Evolutionary conservation across 805 yeast genomes (phyloP).

Genomic region (Zygotorulaspora sp.): DNA sequence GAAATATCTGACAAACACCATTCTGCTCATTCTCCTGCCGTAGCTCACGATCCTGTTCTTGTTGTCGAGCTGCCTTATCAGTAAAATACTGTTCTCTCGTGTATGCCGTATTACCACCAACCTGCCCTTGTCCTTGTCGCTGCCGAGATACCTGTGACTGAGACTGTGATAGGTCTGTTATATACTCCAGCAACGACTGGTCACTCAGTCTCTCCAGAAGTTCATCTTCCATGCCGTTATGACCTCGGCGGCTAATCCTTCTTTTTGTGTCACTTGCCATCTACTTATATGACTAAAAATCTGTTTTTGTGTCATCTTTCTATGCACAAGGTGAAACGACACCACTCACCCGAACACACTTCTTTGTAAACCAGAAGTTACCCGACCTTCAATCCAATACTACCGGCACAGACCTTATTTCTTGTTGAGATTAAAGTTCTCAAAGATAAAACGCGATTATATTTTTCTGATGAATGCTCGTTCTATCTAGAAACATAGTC

Average conservation of each 20-base stretch:
- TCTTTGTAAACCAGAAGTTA: too few species aligned
- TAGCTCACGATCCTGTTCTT: constrained; percentile 22
- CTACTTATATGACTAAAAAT: too few species aligned
- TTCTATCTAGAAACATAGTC: too few species aligned
- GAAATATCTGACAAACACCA: constrained; percentile 43
- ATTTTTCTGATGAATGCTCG: too few species aligned
- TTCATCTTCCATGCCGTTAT: not conserved
- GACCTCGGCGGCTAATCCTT: constrained; percentile 5
- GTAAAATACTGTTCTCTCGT: constrained; percentile 24
- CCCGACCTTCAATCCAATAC: too few species aligned
- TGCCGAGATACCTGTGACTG: not conserved
- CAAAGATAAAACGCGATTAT: too few species aligned
- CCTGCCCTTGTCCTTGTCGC: not conserved
- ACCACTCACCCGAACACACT: too few species aligned
- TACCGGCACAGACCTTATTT: too few species aligned
- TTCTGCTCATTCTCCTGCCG: constrained; percentile 17
- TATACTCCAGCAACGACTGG: constrained; percentile 20
- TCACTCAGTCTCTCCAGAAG: constrained; percentile 20
- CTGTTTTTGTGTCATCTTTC: constrained; percentile 5
- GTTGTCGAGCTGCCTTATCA: constrained; percentile 25
- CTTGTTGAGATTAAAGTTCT: too few species aligned
- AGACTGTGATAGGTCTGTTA: constrained; percentile 16
- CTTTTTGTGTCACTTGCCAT: too few species aligned
- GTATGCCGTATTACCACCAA: constrained; percentile 7
- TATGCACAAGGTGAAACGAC: too few species aligned